Conservation (phyloP, 192 early-diverging fungal genomes). For the Entrophospora sp. region DNA sequence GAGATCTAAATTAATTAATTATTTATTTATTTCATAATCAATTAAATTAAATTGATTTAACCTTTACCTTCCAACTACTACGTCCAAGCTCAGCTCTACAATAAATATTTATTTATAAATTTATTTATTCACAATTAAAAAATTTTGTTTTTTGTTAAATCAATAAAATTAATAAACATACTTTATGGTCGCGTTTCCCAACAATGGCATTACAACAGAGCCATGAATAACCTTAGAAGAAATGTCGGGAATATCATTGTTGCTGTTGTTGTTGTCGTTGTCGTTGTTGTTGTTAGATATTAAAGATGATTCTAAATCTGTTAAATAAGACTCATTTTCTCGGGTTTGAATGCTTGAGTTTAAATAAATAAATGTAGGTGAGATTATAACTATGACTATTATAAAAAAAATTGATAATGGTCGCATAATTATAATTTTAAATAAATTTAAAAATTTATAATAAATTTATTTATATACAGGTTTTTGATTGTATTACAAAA, state of each 20-base stretch:
- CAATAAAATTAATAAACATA: neutral
- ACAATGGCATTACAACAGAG: constrained; percentile 33
- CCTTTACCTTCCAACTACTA: constrained; percentile 65
- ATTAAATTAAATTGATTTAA: neutral
- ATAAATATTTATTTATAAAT: neutral
- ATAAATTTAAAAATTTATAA: no score
- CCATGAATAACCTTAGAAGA: no score
- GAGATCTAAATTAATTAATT: no score
- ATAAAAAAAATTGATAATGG: neutral
- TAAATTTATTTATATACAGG: no score
- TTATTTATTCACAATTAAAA: no score
- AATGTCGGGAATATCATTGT: no score
- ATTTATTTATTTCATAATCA: no score
- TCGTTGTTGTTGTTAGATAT: no score
- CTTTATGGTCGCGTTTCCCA: constrained; percentile 38
- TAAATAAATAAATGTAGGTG: constrained; percentile 22
- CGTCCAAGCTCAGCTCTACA: constrained; percentile 78
- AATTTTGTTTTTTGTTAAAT: no score
- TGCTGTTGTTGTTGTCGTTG: neutral
- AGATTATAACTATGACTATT: constrained; percentile 18
- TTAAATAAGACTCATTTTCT: neutral
- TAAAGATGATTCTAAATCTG: neutral
- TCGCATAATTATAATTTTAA: neutral
- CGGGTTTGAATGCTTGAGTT: neutral
- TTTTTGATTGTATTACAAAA: no score